Base-by-base conservation (phyloP, 2,329 filamentous ascomycete species). In the Fusarium caatingaense region DNA sequence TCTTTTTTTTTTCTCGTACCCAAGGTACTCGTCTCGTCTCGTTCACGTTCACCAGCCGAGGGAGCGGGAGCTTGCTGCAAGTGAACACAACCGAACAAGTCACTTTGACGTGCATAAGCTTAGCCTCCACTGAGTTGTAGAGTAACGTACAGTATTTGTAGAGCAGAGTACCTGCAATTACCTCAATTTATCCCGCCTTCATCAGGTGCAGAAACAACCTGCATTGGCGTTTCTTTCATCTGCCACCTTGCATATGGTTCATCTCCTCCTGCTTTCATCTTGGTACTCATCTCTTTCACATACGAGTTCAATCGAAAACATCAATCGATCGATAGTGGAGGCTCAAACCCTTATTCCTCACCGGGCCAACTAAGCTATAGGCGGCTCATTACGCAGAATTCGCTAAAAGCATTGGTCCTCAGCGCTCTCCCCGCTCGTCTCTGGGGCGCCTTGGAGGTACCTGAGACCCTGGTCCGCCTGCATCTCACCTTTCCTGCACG, bases 21-120 rank as follows among this genome's bases (percentile, higher is more conserved):
- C 18, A 18, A 50, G 21, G 21, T 40, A 51, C 28, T 28, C 28
- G 28, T 30, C 32, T 37, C 30, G 32, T 51, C 18, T 44, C 45
- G 44, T 66, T 56, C 63, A 66, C 56, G 56, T n/a, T 61, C 59
- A 21, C 41, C 51, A 59, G 32, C 66, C 60, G 60, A 64, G 53
- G 54, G 44, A 64, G 58, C 59, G 54, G 59, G 27, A 64, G 27
- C 50, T 40, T 66, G 40, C 56, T 68, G 56, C 61, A 72, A 72
- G 69, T 69, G 64, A 71, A 64, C 65, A 69, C 68, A 67, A 67
- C 44, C 57, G 48, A 69, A 72, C 46, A 71, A 61, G 65, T 67
- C 57, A 60, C 65, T 70, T 64, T 72, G 69, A 70, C 69, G 69
- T 70, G 69, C 69, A 71, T 69, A 49, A 34, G 53, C 41, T 60